Conservation (phyloP, 2,329 filamentous ascomycete species). For the Colletotrichum sp. region DNA sequence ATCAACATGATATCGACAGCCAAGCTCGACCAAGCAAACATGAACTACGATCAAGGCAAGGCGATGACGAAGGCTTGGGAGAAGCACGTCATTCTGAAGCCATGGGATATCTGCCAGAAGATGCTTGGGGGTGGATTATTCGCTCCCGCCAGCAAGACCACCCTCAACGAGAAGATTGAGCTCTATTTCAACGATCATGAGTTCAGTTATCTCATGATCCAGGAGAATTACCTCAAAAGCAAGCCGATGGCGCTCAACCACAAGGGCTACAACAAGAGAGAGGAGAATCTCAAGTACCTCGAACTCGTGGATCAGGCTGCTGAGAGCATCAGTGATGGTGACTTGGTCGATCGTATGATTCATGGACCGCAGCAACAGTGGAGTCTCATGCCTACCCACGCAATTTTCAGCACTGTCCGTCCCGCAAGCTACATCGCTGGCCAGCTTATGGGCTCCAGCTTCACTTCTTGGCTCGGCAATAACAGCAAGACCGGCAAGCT, state of each 20-base stretch:
- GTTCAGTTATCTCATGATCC: constrained; percentile 96
- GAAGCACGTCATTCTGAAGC: constrained; percentile 95
- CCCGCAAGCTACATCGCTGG: constrained; percentile 89
- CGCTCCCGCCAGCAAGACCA: constrained; percentile 79
- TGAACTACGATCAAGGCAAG: constrained; percentile 87
- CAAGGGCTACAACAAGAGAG: constrained; percentile 64
- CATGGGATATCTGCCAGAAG: constrained; percentile 97
- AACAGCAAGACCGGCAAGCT: constrained; percentile 87
- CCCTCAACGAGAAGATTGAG: constrained; percentile 96
- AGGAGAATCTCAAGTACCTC: constrained; percentile 80
- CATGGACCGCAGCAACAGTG: constrained; percentile 98
- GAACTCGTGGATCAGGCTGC: constrained; percentile 88
- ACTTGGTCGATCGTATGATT: constrained; percentile 96
- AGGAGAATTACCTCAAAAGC: constrained; percentile 94
- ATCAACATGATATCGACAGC: constrained; percentile 98
- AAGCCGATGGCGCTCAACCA: constrained; percentile 71
- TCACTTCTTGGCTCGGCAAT: constrained; percentile 93
- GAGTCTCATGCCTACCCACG: constrained; percentile 97
- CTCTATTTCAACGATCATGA: constrained; percentile 99
- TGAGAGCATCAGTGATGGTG: constrained; percentile 95
- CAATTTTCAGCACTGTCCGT: constrained; percentile 91
- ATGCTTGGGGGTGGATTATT: constrained; percentile 90
- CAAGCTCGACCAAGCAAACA: constrained; percentile 81
- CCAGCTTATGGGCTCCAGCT: constrained; percentile 74
- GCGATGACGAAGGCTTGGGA: constrained; percentile 98